A percentile compares a stretch with the other conserved stretches of the same genome.
Conservation (phyloP, 1,284 basidiomycete genomes). For the Coriolopsis trogii region DNA sequence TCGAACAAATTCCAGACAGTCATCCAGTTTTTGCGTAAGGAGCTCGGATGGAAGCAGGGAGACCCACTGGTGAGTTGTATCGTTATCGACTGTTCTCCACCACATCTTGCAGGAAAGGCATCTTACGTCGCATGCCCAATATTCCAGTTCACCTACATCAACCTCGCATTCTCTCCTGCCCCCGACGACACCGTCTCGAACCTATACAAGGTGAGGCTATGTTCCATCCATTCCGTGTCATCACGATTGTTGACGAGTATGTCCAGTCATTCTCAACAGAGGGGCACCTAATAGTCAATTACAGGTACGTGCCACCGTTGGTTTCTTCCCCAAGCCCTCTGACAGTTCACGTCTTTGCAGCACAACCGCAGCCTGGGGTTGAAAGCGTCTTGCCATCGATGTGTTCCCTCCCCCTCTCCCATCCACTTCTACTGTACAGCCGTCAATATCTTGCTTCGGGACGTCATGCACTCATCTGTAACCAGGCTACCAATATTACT, state of each 20-base stretch:
- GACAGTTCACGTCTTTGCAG: slow-evolving; percentile 36
- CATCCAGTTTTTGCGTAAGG: slow-evolving; percentile 90
- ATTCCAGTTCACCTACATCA: slow-evolving; percentile 94
- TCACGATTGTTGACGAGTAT: background rate
- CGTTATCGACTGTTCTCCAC: background rate
- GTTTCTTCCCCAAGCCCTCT: background rate
- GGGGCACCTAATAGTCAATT: slow-evolving; percentile 94
- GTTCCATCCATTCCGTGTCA: background rate
- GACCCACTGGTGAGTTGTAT: slow-evolving; percentile 81
- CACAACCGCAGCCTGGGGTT: slow-evolving; percentile 77
- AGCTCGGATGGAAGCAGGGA: slow-evolving; percentile 85
- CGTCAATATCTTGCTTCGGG: background rate
- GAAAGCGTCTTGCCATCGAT: no score
- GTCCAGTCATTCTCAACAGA: slow-evolving; percentile 88
- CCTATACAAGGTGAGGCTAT: slow-evolving; percentile 71
- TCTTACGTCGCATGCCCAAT: background rate
- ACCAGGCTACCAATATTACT: no score
- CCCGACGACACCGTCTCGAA: slow-evolving; percentile 94
- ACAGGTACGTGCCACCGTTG: slow-evolving; percentile 65
- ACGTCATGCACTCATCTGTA: no score
- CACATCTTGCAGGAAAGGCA: background rate
- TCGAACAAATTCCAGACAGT: slow-evolving; percentile 95
- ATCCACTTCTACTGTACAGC: background rate
- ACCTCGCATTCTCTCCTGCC: slow-evolving; percentile 93
- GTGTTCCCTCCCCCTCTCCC: no score